Base-by-base conservation (phyloP, 2,329 filamentous ascomycete species). In the Fusarium sp. region DNA sequence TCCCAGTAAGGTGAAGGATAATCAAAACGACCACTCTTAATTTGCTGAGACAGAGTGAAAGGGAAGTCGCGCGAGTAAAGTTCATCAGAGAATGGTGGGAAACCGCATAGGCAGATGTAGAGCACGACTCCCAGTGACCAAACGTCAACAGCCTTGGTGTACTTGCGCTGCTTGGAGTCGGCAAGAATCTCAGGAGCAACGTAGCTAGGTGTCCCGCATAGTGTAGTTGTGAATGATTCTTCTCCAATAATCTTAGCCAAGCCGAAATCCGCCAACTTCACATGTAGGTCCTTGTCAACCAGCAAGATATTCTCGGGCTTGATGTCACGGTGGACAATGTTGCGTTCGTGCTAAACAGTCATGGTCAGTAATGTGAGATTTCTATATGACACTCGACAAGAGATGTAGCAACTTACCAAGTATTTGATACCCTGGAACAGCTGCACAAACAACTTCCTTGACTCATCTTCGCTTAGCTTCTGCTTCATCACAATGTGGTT, bases 231-330 rank as follows among this genome's bases (percentile, higher is more conserved):
- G 76, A 99, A 99, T 0, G 95, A 97, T 76, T 97, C 94, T 77
- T 99, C 96, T 65, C 96, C 96, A 69, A 99, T 97, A 69, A 99
- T 98, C 81, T 99, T 99, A 40, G 96, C 95, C 36, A 99, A 85
- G 44, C 96, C 96, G 79, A 99, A 99, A 78, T 99, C 96, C 20
- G 94, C 96, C 63, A 99, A 82, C 80, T 99, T 99, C 67, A 97
- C 90, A 60, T 90, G 89, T 26, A 97, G 81, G 32, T 96, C 86
- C 74, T 93, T 93, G 79, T 97, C 93, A 7, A 91, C 89, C 34
- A 99, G 82, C 10, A 99, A 82, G 32, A 99, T 98, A 74, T 98
- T 98, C 76, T 98, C 95, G 0, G 94, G 95, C 79, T 97, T 98
- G 80, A 99, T 97, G 73, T 99, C 96, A 58, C 96, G 91, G 77